Conservation (phyloP, 179 eudicot species). For the Carnegiea gigantea region DNA sequence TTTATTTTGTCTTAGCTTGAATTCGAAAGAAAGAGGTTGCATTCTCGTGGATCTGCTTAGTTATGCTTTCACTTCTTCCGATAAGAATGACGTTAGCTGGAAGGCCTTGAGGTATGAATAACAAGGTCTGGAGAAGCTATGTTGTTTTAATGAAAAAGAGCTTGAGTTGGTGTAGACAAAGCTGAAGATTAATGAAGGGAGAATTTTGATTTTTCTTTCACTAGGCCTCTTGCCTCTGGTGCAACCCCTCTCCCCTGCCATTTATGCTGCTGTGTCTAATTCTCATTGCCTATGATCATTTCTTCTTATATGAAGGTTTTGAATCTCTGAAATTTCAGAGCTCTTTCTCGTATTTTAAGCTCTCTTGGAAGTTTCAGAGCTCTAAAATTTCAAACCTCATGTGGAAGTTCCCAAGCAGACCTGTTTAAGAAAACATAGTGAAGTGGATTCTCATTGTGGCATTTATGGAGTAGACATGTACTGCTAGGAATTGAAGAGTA, state of each 20-base stretch:
- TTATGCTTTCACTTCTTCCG: conserved; percentile 23
- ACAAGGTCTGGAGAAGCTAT: conserved; percentile 1
- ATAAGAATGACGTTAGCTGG: neutral
- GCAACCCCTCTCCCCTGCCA: neutral
- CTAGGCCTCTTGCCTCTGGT: conserved; percentile 3
- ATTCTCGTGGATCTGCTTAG: conserved; percentile 49
- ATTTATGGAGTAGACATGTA: neutral
- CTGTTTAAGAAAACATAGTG: neutral
- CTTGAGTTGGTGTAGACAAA: conserved; percentile 1
- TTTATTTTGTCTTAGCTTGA: conserved; percentile 51
- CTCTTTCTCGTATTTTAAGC: neutral
- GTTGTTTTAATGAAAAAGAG: neutral
- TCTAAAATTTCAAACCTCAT: too few relatives aligned
- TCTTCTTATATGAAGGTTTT: neutral
- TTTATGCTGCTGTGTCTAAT: neutral
- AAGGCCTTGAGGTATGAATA: conserved; percentile 13
- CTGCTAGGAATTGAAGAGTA: neutral
- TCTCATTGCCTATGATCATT: neutral
- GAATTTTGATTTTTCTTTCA: conserved; percentile 21
- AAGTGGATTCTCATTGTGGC: neutral
- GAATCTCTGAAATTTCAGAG: neutral
- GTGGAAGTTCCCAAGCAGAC: too few relatives aligned
- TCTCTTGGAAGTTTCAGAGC: too few relatives aligned
- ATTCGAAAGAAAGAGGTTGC: conserved; percentile 76
- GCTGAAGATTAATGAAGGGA: conserved; percentile 25